A percentile compares a stretch with the other conserved stretches of the same genome.
These are phyloP conservation scores for Globisporangium splendens DNA, from an alignment of 352 stramenopile species.

Conservation along the genomic window DNA sequence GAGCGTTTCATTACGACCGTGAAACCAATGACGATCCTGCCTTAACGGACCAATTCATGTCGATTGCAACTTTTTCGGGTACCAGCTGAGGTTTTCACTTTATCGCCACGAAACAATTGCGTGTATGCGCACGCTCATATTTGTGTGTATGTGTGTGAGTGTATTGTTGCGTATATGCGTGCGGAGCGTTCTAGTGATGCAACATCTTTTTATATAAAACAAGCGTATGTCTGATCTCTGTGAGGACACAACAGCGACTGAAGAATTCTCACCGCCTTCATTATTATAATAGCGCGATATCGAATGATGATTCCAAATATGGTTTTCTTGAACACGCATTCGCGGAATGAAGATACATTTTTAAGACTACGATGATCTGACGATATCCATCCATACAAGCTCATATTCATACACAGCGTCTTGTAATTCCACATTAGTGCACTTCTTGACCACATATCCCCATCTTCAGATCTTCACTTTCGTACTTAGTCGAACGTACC, in stretches of 20 bases:
- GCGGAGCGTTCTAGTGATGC: slow-evolving; percentile 50
- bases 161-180: slow-evolving; percentile 8
- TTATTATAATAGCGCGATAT: slow-evolving; percentile 21
- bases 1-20: not conserved
- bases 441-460: no score
- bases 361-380: slow-evolving; percentile 90
- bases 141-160: not conserved
- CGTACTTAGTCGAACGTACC: slow-evolving; percentile 8
- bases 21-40: slow-evolving; percentile 75
- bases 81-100: slow-evolving; percentile 74
- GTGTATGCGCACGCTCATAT: slow-evolving; percentile 7
- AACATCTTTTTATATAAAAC: slow-evolving; percentile 46
- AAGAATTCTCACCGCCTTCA: slow-evolving; percentile 28
- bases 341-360: slow-evolving; percentile 58
- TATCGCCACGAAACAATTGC: slow-evolving; percentile 8
- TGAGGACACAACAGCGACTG: slow-evolving; percentile 57
- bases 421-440: no score
- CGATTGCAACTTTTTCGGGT: slow-evolving; percentile 90
- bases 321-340: slow-evolving; percentile 52
- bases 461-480: not conserved
- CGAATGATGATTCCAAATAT: slow-evolving; percentile 66
- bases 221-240: slow-evolving; percentile 86
- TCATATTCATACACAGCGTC: no score
- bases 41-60: slow-evolving; percentile 87
- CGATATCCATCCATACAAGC: slow-evolving; percentile 18